Conservation (phyloP, 2,329 filamentous ascomycete species). For the Chrysosporium keratinophilum region DNA sequence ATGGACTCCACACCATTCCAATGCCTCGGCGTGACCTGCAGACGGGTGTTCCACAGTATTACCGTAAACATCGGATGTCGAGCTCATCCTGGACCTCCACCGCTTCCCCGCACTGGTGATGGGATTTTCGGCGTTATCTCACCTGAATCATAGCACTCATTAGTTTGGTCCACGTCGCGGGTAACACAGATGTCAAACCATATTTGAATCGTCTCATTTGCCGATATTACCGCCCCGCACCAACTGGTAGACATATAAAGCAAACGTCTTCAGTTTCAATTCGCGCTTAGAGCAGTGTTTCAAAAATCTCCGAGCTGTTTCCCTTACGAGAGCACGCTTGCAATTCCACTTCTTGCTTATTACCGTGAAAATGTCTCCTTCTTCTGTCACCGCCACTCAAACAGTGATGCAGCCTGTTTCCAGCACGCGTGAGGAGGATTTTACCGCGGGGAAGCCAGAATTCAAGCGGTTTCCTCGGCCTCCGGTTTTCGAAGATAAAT, state of each 20-base stretch:
- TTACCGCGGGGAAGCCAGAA: constrained; percentile 19
- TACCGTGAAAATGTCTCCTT: constrained; percentile 23
- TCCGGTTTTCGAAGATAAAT: constrained; percentile 34
- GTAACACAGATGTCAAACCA: too few relatives aligned
- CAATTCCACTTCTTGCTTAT: neutral
- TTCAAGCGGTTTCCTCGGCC: constrained; percentile 26
- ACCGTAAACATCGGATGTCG: too few relatives aligned
- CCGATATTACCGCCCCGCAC: too few relatives aligned
- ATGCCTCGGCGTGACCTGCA: too few relatives aligned
- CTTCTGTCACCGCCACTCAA: constrained; percentile 23
- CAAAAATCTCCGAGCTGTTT: neutral
- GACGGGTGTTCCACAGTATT: too few relatives aligned
- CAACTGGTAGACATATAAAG: too few relatives aligned
- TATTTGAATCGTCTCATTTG: too few relatives aligned
- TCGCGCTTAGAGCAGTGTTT: too few relatives aligned
- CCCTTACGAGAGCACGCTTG: neutral
- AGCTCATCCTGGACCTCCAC: neutral
- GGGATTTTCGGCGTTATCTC: neutral
- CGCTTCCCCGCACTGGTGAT: neutral
- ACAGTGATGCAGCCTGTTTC: constrained; percentile 1
- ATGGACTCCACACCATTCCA: too few relatives aligned
- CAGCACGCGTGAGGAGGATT: constrained; percentile 15
- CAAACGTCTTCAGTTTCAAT: too few relatives aligned
- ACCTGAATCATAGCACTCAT: neutral
- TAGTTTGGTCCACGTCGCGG: neutral